Conservation (phyloP, 768 basidiomycete species). For the Ramaria sp. region DNA sequence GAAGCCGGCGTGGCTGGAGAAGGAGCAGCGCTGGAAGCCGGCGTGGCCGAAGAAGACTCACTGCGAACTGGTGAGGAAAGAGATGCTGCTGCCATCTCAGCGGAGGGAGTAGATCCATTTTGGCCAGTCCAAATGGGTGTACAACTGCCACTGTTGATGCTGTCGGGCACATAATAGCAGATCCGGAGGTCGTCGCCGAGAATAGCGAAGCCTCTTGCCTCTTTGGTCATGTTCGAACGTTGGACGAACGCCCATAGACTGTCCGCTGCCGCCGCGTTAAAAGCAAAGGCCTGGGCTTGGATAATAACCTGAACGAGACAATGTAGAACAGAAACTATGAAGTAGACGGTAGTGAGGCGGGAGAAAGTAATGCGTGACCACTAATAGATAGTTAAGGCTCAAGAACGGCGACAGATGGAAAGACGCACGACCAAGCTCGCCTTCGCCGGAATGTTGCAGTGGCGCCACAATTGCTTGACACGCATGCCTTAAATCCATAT, state of each 20-base stretch:
- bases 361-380: conserved; percentile 66
- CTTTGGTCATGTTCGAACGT: conserved; percentile 24
- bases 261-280: conserved; percentile 47
- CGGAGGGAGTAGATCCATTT: not conserved
- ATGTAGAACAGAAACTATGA: conserved; percentile 55
- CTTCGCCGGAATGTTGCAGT: conserved; percentile 21
- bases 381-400: conserved; percentile 22
- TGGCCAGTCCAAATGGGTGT: conserved; percentile 45
- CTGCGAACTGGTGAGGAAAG: not conserved
- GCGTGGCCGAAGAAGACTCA: not conserved
- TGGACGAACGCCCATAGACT: conserved; percentile 26
- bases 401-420: not conserved
- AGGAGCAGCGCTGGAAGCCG: conserved; percentile 2
- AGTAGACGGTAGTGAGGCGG: conserved; percentile 52
- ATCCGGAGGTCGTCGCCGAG: conserved; percentile 41
- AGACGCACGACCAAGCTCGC: conserved; percentile 40
- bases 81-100: not conserved
- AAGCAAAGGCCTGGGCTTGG: conserved; percentile 55
- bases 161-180: conserved; percentile 42
- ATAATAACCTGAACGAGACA: conserved; percentile 58
- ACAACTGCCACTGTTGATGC: conserved; percentile 29
- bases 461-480: conserved; percentile 22
- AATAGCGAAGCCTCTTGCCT: conserved; percentile 40
- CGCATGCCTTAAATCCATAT: conserved; percentile 23
- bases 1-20: not conserved